Percentiles rank a stretch among this genome's conserved stretches.
Conservation (phyloP, 305 asterid species). For the Rubia peregrina region DNA sequence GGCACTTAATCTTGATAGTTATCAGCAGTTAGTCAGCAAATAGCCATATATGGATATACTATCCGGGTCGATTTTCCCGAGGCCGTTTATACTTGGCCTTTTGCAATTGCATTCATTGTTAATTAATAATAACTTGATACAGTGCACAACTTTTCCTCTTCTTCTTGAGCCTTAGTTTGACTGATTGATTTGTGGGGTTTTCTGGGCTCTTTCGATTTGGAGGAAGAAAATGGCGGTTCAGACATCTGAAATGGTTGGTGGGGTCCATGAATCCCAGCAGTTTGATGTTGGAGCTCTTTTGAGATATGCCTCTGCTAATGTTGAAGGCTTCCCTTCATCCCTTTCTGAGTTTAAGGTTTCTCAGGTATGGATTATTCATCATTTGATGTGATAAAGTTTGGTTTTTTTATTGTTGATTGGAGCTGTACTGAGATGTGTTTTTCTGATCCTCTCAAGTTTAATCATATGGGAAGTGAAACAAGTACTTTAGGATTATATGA, state of each 20-base stretch:
- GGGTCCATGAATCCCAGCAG: conserved; percentile 60
- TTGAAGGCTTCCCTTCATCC: conserved; percentile 60
- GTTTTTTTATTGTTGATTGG: conserved; percentile 5
- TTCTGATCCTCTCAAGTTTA: background rate
- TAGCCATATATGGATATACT: background rate
- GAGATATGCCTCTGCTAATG: conserved; percentile 56
- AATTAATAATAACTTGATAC: background rate
- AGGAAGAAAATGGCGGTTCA: conserved; percentile 42
- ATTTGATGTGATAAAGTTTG: background rate
- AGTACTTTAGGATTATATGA: no score
- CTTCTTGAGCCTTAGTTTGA: background rate
- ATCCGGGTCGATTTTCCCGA: conserved; percentile 7
- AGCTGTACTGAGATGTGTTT: background rate
- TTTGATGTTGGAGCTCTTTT: conserved; percentile 55
- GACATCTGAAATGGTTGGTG: conserved; percentile 63
- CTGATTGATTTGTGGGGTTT: background rate
- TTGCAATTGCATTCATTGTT: background rate
- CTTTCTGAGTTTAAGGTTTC: conserved; percentile 49
- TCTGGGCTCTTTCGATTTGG: background rate
- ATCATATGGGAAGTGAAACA: background rate
- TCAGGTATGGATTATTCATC: conserved; percentile 43
- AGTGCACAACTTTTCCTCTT: background rate
- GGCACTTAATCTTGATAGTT: background rate
- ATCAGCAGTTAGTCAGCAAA: background rate
- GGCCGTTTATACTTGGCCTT: background rate